Evolutionary conservation across 2,329 filamentous ascomycete species (phyloP).

Genomic region (Trichoderma sp.): DNA sequence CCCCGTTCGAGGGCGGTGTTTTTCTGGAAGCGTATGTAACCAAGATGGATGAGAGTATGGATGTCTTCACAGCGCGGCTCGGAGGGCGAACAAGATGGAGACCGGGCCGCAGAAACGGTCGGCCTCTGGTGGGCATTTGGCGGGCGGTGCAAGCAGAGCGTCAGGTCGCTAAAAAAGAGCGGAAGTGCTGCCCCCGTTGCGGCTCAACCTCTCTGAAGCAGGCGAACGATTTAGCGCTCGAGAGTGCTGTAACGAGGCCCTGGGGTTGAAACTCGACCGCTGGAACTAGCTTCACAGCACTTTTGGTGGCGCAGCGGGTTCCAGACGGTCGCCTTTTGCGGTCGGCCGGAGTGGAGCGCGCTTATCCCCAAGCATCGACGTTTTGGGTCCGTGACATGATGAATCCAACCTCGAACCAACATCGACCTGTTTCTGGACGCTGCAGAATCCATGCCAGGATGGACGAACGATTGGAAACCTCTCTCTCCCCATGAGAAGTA

Average conservation of each 20-base stretch:
- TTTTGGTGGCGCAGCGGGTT: conserved; percentile 25
- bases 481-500: neutral
- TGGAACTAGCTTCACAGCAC: neutral
- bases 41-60: neutral
- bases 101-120: conserved; percentile 30
- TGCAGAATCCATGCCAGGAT: neutral
- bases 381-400: no score
- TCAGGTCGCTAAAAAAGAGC: neutral
- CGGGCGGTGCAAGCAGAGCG: conserved; percentile 17
- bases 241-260: conserved; percentile 14
- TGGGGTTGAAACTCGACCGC: neutral
- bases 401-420: conserved; percentile 8
- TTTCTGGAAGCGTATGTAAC: conserved; percentile 4
- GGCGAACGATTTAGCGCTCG: neutral
- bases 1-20: conserved; percentile 24
- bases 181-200: neutral
- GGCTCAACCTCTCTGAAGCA: neutral
- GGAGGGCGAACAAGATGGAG: conserved; percentile 3
- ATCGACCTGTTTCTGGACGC: neutral
- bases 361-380: neutral
- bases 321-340: conserved; percentile 24
- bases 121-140: conserved; percentile 17
- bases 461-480: no score
- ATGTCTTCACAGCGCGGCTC: neutral
- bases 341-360: conserved; percentile 20